These are phyloP conservation scores for Bothriochloa decipiens DNA, from an alignment of 176 grass and related monocot genomes.

Conservation along the genomic window DNA sequence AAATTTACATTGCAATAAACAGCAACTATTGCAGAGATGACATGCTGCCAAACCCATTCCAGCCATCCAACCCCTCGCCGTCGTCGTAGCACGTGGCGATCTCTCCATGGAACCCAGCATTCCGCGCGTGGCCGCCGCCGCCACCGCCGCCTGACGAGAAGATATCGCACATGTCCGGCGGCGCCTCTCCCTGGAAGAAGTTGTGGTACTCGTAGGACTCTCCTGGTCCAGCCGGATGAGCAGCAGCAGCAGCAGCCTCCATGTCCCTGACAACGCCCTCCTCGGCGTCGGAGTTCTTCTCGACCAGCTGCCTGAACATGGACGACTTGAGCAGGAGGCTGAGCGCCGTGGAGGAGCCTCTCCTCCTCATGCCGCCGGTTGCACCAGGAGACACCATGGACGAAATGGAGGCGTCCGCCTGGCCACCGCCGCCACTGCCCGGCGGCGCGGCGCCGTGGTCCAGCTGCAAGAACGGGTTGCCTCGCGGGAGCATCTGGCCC, in stretches of 20 bases:
- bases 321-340: conserved; percentile 72
- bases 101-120: background rate
- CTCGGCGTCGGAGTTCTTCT: conserved; percentile 54
- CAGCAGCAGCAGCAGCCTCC: background rate
- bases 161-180: conserved; percentile 33
- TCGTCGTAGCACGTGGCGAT: conserved; percentile 19
- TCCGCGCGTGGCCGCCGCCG: background rate
- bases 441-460: conserved; percentile 24
- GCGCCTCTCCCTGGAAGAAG: conserved; percentile 39
- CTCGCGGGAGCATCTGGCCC: conserved; percentile 14
- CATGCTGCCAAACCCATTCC: conserved; percentile 41
- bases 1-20: background rate
- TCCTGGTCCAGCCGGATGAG: background rate
- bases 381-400: background rate
- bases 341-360: conserved; percentile 53
- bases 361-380: conserved; percentile 17
- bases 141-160: conserved; percentile 6
- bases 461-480: conserved; percentile 29
- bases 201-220: conserved; percentile 46
- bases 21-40: conserved; percentile 10
- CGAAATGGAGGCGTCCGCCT: conserved; percentile 5
- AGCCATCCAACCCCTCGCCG: conserved; percentile 9
- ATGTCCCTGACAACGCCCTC: background rate
- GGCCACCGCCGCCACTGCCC: background rate
- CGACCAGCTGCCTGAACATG: conserved; percentile 70